Evolutionary conservation across 257 asterid species (phyloP), one percentile per base, ranked within the genome.

Genomic region (Solanum rostratum): DNA sequence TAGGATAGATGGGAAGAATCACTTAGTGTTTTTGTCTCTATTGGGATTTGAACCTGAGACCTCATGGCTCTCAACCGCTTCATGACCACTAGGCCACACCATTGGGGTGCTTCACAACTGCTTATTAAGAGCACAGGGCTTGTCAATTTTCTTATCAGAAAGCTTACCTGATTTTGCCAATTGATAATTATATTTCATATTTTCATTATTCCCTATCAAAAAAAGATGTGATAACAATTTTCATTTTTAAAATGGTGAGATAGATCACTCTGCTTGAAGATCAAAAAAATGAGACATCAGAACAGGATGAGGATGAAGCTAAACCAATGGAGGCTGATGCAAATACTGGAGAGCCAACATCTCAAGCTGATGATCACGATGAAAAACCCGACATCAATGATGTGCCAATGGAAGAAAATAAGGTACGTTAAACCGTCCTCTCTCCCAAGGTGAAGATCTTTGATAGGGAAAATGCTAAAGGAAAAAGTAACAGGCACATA

Each of bases 331-430:
- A 91, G 62, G 86, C 76, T 16, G 93, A 89, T 27, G 53, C 87
- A 79, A 84, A 85, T 81, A 84, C 74, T 0, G 83, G 20, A 30
- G 92, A 92, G 70, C 85, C 84, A 29, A 90, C 90, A 70, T 89
- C 94, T 85, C 90, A 90, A 84, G 85, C 85, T 69, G 93, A 90
- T 83, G 89, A 86, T 55, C 80, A 80, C 76, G 91, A 91, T 29
- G 98, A 91, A 86, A 95, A 95, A 89, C 98, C 99, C 24, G 97
- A 95, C 86, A 95, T 95, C 79, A 95, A 95, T 83, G 97, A 93
- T 88, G 86, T 92, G 41, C 97, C 98, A 0, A 87, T 89, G 87
- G 98, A 92, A 33, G 96, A 92, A 89, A 90, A 60, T 54, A 91
- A 90, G 97, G 98, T 92, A 60, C 74, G 33, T 81, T 33, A 59